These are phyloP conservation scores for Phytophthora aleatoria DNA, from an alignment of 352 stramenopile genomes.

Conservation along the genomic window DNA sequence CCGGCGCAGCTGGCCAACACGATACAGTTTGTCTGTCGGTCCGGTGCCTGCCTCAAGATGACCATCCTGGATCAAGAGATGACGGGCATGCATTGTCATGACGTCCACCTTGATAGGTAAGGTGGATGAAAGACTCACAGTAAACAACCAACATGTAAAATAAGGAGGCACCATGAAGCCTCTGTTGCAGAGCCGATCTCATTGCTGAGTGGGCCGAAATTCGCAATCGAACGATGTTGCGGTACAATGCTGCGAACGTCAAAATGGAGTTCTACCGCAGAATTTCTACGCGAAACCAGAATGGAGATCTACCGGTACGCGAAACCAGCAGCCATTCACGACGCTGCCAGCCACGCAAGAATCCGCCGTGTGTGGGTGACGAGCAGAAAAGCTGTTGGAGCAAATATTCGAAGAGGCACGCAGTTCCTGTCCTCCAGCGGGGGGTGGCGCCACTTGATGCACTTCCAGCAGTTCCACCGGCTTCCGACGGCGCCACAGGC, in stretches of 20 bases:
- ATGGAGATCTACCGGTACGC: no score
- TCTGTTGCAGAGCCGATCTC: not conserved
- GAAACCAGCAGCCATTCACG: no score
- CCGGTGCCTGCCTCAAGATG: not conserved
- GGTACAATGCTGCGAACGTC: constrained; percentile 21
- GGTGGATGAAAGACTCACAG: not conserved
- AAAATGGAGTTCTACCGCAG: constrained; percentile 1
- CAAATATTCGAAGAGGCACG: constrained; percentile 5
- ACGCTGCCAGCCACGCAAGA: no score
- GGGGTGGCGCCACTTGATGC: constrained; percentile 9
- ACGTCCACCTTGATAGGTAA: not conserved
- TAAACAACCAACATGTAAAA: not conserved
- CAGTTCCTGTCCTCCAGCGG: constrained; percentile 6
- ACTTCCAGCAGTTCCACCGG: not conserved
- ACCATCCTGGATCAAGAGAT: not conserved
- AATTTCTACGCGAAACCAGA: no score
- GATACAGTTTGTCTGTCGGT: no score
- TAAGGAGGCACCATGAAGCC: not conserved
- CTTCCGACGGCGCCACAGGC: no score
- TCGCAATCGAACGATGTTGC: constrained; percentile 13
- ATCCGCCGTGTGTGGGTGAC: not conserved
- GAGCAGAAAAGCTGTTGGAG: not conserved
- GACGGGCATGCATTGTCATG: not conserved
- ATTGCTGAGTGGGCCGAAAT: not conserved
- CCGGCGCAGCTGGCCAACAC: constrained; percentile 8